Base-by-base conservation (phyloP, 108 stramenopile genomes). In the Schizochytrium sp. region DNA sequence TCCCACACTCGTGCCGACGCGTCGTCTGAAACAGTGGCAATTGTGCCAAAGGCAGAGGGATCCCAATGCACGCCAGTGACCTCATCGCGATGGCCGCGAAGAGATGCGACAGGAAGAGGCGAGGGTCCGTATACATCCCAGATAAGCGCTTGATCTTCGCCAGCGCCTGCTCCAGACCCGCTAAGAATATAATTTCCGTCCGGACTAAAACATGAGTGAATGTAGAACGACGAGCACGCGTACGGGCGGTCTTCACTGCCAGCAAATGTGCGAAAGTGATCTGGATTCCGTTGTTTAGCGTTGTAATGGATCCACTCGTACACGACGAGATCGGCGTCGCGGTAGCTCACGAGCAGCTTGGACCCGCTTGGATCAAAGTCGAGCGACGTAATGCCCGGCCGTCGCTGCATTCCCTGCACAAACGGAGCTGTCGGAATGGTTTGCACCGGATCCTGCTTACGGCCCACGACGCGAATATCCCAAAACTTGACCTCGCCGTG, bases 161-260 rank as follows among this genome's bases (percentile, higher is more conserved):
- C n/a, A 83, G 45, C 51, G 41, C 63, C 63, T 12, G n/a, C 76
- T 16, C 76, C 51, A 53, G 76, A 83, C 6, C 76, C 76, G 51
- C 76, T 83, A 1, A 83, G 48, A 18, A 83, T 28, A 4, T 53
- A 83, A 16, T 83, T 53, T 3, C 76, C 76, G 23, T 83, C 76
- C 19, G 45, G 76, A 12, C 48, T 53, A 4, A 83, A 83, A 45
- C 76, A 83, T 4, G 51, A 83, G 48, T 83, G 45, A 12, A 47
- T 53, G 51, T 83, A 83, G 28, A 83, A 83, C 76, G 76, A 83
- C 12, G 76, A 53, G 76, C 76, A 83, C 10, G 76, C n/a, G 76
- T 83, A 83, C 51, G 48, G 48, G 28, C 43, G 19, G 10, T 25
- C n/a, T 8, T 14, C 63, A 10, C 34, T 41, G 41, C 63, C 63